A percentile compares a stretch with the other conserved stretches of the same genome.
Evolutionary conservation across 78 protist genomes (phyloP).

Genomic region (Dictyostelium capitatum): DNA sequence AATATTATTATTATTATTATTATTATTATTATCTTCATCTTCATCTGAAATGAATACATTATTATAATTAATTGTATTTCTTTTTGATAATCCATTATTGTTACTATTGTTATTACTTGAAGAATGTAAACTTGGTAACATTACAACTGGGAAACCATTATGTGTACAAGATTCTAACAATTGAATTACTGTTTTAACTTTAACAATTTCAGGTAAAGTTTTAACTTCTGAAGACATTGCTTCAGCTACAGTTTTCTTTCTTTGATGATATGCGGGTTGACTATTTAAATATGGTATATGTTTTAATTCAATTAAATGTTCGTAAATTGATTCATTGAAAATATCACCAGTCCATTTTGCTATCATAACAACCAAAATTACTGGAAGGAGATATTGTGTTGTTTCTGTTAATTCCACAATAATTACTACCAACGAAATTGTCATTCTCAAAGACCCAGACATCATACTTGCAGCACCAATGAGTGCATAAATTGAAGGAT

Average conservation of each 20-base stretch:
- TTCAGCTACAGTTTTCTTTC: constrained; percentile 66
- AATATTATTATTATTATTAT: neutral
- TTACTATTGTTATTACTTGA: neutral
- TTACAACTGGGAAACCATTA: constrained; percentile 90
- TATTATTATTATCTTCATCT: neutral
- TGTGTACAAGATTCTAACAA: constrained; percentile 63
- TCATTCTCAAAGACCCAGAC: constrained; percentile 94
- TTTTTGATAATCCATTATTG: neutral
- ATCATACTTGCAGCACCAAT: constrained; percentile 94
- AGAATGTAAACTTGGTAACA: constrained; percentile 29
- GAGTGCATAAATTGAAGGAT: constrained; percentile 88
- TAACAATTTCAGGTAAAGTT: constrained; percentile 60
- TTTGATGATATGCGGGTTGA: constrained; percentile 72
- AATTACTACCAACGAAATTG: constrained; percentile 91
- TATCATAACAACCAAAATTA: constrained; percentile 85
- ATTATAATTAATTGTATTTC: neutral
- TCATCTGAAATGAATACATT: neutral
- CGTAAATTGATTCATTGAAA: constrained; percentile 87
- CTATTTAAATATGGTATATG: constrained; percentile 90
- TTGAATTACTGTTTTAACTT: neutral
- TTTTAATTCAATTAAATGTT: constrained; percentile 79
- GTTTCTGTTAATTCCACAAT: constrained; percentile 86
- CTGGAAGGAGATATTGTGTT: constrained; percentile 83
- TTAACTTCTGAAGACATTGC: constrained; percentile 63
- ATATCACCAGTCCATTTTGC: constrained; percentile 89